Base-by-base conservation (phyloP, 2,329 filamentous ascomycete genomes). In the Verticillium nubilum region DNA sequence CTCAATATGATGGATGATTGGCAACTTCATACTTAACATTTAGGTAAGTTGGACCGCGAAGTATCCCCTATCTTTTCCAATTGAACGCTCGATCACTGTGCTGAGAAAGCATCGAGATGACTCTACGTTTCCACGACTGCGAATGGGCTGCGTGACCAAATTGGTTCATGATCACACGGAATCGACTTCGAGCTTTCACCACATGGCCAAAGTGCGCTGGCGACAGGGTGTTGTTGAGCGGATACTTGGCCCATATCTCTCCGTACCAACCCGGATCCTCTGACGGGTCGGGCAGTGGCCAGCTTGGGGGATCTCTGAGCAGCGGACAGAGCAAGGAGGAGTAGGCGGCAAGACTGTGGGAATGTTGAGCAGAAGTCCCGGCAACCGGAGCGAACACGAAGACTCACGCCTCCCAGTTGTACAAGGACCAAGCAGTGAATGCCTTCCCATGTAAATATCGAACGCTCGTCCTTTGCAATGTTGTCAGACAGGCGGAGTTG, bases 171-270 rank as follows among this genome's bases (percentile, higher is more conserved):
- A 60, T 72, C 0, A 71, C 54, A 1, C 72, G 65, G 2, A 77
- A 72, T 1, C 61, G 57, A 0, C 61, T 67, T 19, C 65, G 64
- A 0, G 70, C 69, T 28, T 60, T 62, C 52, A 76, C 69, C 3
- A 71, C 59, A 1, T 70, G 61, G 1, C 69, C 69, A 56, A 72
- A 68, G 17, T 65, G 56, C 1, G 64, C 64, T 0, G 69, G 63
- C 6, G 65, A 63, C 1, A 68, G 64, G 1, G 60, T 61, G 0
- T 63, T 53, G 10, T 61, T 64, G 5, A 66, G 31, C 0, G 74
- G 74, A 58, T 77, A 78, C 23, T 66, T 71, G 0, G 76, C 59
- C 67, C 67, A 72, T 2, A 74, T 63, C 52, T 78, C 74, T 4
- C 73, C 72, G 29, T 74, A 76, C 66, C 68, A 76, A 0, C 56